Conservation (phyloP, 345 rosid species). For the Euphorbia tirucalli region DNA sequence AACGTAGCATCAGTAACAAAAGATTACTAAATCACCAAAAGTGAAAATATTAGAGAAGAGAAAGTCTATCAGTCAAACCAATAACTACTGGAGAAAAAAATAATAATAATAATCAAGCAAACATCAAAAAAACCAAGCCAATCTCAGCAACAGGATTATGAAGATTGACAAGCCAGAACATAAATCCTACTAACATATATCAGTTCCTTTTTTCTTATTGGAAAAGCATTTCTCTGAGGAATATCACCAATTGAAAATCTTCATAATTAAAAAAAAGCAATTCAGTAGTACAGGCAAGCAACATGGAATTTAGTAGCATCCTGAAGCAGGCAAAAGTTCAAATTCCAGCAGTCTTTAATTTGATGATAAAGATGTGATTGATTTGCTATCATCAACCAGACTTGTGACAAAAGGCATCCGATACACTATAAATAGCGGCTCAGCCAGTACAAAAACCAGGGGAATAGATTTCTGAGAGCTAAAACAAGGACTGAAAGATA, state of each 20-base stretch:
- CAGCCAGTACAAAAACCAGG: neutral
- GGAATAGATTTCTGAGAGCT: neutral
- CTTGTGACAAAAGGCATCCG: neutral
- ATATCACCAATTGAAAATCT: neutral
- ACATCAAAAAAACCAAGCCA: neutral
- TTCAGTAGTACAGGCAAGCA: neutral
- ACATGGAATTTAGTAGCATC: neutral
- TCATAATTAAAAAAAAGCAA: neutral
- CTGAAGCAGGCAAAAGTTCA: neutral
- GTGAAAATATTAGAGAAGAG: neutral
- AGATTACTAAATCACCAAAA: neutral
- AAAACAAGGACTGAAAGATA: neutral
- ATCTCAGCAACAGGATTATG: neutral
- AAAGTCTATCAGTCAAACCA: neutral
- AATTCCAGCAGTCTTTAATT: neutral
- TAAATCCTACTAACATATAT: neutral
- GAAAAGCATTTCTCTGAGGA: neutral
- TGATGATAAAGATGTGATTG: neutral
- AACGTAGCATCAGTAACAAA: conserved; percentile 20
- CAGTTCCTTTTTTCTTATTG: neutral
- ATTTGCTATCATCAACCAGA: neutral
- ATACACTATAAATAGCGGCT: neutral
- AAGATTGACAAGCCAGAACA: neutral
- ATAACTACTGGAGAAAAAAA: conserved; percentile 2
- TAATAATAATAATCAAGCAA: neutral